Percentiles rank a stretch among this genome's conserved stretches.
phyloP scores from a whole-genome alignment of 176 grass and related monocot species.

The Puccinellia tenuiflora region DNA sequence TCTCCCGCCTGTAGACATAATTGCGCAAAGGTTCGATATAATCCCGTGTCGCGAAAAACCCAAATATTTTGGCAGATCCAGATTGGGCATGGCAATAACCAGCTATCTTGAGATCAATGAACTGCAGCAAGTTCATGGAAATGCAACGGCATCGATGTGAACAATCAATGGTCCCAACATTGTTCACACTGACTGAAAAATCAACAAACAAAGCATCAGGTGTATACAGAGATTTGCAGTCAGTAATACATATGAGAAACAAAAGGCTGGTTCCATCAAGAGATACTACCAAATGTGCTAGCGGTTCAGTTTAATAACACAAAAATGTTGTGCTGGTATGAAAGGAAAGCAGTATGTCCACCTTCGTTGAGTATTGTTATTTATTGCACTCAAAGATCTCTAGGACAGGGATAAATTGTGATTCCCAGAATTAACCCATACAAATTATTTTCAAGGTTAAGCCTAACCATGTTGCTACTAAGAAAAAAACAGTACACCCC shows the following conservation, averaged over 20 bases:
- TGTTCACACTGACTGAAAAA: background rate
- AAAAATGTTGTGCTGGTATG: background rate
- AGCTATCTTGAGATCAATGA: constrained; percentile 21
- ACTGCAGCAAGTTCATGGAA: background rate
- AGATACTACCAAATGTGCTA: background rate
- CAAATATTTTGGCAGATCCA: constrained; percentile 20
- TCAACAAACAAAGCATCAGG: background rate
- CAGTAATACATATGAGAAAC: background rate
- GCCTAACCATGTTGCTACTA: background rate
- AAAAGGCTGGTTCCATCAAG: background rate
- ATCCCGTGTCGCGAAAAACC: constrained; percentile 19
- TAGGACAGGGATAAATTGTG: background rate
- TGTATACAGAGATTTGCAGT: background rate
- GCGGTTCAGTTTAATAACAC: background rate
- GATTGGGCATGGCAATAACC: constrained; percentile 16
- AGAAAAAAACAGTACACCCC: too few species aligned
- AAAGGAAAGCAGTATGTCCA: background rate
- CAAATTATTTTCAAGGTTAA: background rate
- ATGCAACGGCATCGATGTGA: background rate
- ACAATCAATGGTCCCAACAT: background rate
- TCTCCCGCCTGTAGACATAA: constrained; percentile 22
- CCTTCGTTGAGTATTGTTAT: background rate
- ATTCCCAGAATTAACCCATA: background rate
- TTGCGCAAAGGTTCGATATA: constrained; percentile 16
- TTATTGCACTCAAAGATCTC: background rate